A percentile compares a stretch with the other conserved stretches of the same genome.
Evolutionary conservation across 495 filamentous ascomycete species (phyloP).

Genomic region (Aspergillus sparsus): DNA sequence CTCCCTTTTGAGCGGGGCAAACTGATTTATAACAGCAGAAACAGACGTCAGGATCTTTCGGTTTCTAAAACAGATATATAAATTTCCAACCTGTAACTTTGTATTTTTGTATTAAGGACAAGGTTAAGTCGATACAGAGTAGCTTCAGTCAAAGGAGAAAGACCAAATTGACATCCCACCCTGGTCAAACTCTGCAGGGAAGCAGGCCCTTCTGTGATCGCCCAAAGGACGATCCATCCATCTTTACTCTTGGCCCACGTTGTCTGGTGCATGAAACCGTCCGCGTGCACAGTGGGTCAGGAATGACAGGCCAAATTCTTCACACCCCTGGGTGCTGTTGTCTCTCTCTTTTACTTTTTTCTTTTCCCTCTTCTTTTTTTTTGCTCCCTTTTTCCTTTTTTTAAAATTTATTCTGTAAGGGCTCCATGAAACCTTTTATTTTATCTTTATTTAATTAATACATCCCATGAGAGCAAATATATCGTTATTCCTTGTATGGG

Average conservation of each 20-base stretch:
- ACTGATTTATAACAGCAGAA: too few relatives aligned
- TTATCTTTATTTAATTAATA: neutral
- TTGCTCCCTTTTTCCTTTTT: slow-evolving; percentile 12
- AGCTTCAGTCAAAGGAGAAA: neutral
- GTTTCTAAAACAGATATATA: too few relatives aligned
- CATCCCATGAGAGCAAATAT: slow-evolving; percentile 2
- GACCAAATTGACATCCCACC: slow-evolving; percentile 9
- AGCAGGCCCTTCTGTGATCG: slow-evolving; percentile 27
- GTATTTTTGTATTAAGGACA: too few relatives aligned
- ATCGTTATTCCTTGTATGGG: slow-evolving; percentile 7
- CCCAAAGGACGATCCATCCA: slow-evolving; percentile 33
- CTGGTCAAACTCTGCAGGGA: slow-evolving; percentile 26
- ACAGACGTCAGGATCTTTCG: too few relatives aligned
- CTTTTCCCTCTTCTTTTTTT: slow-evolving; percentile 19
- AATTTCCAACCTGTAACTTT: too few relatives aligned
- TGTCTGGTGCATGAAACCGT: slow-evolving; percentile 49
- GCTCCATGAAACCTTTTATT: neutral
- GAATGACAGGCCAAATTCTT: slow-evolving; percentile 47
- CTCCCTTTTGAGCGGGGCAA: too few relatives aligned
- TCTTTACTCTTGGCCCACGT: slow-evolving; percentile 45
- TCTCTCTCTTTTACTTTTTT: slow-evolving; percentile 10
- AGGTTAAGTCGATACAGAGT: too few relatives aligned
- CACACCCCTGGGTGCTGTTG: slow-evolving; percentile 28
- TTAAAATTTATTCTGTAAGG: slow-evolving; percentile 3
- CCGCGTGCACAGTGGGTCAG: slow-evolving; percentile 48